Evolutionary conservation across 345 rosid species (phyloP).

Genomic region (Eucalyptus shirleyi): DNA sequence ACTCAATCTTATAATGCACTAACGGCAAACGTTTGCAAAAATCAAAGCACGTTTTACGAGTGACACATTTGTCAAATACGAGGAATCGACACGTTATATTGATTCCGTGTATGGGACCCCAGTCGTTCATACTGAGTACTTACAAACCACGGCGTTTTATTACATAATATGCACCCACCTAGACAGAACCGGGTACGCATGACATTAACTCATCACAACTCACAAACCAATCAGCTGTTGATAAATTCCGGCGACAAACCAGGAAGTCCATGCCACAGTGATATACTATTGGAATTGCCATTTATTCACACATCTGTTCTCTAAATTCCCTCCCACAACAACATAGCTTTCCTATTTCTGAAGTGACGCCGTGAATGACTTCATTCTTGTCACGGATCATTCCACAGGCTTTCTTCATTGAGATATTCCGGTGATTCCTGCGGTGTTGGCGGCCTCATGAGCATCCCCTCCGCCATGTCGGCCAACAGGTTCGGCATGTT

Average conservation of each 20-base stretch:
- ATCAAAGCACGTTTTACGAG: background rate
- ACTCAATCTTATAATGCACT: background rate
- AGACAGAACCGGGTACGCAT: background rate
- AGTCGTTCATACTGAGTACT: background rate
- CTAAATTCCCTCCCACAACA: background rate
- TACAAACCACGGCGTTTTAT: background rate
- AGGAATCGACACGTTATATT: background rate
- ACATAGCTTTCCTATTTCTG: background rate
- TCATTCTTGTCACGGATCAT: conserved; percentile 3
- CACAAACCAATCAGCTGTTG: background rate
- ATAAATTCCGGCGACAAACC: background rate
- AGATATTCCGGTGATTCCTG: conserved; percentile 47
- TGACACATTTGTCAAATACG: background rate
- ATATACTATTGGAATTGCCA: background rate
- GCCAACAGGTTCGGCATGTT: conserved; percentile 71
- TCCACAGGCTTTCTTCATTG: conserved; percentile 57
- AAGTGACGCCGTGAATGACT: background rate
- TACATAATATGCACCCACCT: background rate
- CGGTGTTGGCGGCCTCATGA: conserved; percentile 27
- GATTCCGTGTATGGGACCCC: background rate
- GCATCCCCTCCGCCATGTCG: conserved; percentile 90
- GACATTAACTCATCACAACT: background rate
- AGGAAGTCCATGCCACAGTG: background rate
- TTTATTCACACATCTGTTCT: background rate
- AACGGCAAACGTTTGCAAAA: background rate